Conservation (phyloP, 1,284 basidiomycete species). For the Trichosporon asahii region DNA sequence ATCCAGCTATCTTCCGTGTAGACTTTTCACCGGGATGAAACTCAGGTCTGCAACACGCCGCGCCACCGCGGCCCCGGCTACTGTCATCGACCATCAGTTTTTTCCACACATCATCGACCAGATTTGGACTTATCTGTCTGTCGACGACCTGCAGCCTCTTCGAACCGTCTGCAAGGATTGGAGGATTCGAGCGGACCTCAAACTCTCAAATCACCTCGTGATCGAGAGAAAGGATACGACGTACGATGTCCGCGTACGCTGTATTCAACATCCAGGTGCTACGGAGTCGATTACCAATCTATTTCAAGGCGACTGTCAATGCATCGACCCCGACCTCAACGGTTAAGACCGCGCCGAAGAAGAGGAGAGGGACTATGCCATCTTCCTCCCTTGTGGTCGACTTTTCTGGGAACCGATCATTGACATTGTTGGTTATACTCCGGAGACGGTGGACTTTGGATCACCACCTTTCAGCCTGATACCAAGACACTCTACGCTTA, state of each 20-base stretch:
- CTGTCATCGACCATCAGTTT: not conserved
- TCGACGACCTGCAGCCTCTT: not conserved
- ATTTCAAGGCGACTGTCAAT: not conserved
- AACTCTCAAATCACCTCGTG: not conserved
- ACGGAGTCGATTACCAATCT: not conserved
- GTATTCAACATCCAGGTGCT: not conserved
- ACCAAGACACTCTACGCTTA: not conserved
- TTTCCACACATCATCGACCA: not conserved
- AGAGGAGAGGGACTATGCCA: no score
- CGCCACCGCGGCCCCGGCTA: no score
- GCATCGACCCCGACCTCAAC: not conserved
- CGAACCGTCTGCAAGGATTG: not conserved
- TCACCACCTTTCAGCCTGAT: not conserved
- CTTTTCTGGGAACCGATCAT: no score
- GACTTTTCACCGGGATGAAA: no score
- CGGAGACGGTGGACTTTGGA: no score
- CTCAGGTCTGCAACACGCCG: no score
- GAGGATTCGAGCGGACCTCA: not conserved
- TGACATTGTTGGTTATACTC: no score
- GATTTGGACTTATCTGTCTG: not conserved
- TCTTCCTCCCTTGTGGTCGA: no score
- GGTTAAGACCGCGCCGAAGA: no score
- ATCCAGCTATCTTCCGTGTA: no score
- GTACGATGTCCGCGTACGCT: not conserved
- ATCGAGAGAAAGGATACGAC: not conserved